Conservation (phyloP, 176 grass and related monocot genomes). For the Avena insularis region DNA sequence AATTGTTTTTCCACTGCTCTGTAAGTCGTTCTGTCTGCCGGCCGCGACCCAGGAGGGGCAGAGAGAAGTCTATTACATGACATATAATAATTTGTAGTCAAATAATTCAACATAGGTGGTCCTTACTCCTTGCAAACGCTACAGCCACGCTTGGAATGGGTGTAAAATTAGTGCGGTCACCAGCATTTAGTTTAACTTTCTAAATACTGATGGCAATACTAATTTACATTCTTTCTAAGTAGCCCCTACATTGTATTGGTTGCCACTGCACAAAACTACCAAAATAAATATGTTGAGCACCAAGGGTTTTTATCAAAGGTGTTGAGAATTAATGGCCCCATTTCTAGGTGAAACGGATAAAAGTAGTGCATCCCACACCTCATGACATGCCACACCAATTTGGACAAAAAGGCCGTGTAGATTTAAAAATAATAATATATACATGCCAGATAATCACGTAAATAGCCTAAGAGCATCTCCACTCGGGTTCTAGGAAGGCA, state of each 20-base stretch:
- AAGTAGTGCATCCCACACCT: background rate
- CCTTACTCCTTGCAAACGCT: background rate
- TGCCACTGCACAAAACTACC: slow-evolving; percentile 16
- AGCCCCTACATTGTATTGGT: background rate
- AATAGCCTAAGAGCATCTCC: background rate
- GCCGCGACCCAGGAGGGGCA: too few relatives aligned
- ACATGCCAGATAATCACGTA: background rate
- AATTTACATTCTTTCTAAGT: background rate
- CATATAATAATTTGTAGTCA: slow-evolving; percentile 9
- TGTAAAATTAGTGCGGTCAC: background rate
- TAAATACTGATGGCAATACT: background rate
- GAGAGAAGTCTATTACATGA: background rate
- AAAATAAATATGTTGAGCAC: background rate
- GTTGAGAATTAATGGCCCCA: background rate
- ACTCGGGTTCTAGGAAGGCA: too few relatives aligned
- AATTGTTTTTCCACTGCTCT: too few relatives aligned
- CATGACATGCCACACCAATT: slow-evolving; percentile 6
- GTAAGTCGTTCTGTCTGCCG: too few relatives aligned
- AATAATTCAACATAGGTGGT: slow-evolving; percentile 8
- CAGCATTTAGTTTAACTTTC: background rate
- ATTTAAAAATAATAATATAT: background rate
- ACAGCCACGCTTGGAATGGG: background rate
- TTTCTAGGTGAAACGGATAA: background rate
- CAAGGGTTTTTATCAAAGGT: background rate
- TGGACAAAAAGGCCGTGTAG: background rate